These are phyloP conservation scores for Dendrothele bispora DNA, from an alignment of 768 basidiomycete genomes.

Conservation along the genomic window DNA sequence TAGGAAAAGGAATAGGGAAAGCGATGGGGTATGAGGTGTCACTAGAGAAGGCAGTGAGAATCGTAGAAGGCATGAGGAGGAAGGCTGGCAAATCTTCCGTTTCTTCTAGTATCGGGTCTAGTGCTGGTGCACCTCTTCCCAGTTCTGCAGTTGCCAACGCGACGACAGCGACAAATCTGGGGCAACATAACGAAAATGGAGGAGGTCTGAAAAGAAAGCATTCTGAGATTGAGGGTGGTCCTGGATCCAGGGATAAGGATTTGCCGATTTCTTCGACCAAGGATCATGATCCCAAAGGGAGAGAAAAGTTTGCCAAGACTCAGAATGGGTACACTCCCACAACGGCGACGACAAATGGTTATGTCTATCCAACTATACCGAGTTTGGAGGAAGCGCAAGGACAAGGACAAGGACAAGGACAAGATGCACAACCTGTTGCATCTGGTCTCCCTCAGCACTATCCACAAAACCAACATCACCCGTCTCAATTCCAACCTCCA, in stretches of 20 bases:
- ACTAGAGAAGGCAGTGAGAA: conserved; percentile 15
- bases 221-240: conserved; percentile 37
- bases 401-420: too few relatives aligned
- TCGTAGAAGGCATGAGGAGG: conserved; percentile 2
- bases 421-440: too few relatives aligned
- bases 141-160: conserved; percentile 13
- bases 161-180: too few relatives aligned
- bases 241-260: too few relatives aligned
- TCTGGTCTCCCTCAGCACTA: neutral
- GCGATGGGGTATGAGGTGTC: conserved; percentile 37
- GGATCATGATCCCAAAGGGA: too few relatives aligned
- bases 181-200: too few relatives aligned
- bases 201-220: conserved; percentile 42
- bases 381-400: too few relatives aligned
- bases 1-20: conserved; percentile 34
- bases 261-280: too few relatives aligned
- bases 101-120: conserved; percentile 1
- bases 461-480: neutral
- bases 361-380: conserved; percentile 7
- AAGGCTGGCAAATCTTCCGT: conserved; percentile 2
- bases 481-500: neutral
- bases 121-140: too few relatives aligned
- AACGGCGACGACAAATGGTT: neutral
- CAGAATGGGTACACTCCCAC: neutral
- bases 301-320: too few relatives aligned